Base-by-base conservation (phyloP, 805 yeast species). In the Hanseniaspora thailandica region DNA sequence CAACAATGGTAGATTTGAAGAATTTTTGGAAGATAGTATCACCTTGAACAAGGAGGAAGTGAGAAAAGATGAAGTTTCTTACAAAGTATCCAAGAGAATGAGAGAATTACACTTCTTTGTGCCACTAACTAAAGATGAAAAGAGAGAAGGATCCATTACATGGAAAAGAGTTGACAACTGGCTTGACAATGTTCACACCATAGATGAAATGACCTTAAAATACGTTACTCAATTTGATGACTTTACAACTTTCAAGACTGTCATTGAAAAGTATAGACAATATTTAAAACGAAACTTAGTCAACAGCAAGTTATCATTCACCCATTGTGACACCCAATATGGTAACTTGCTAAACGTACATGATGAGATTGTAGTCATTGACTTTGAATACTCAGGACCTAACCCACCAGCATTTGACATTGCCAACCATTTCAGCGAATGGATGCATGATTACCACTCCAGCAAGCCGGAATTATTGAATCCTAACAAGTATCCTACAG, bases 241-340 rank as follows among this genome's bases (percentile, higher is more conserved):
- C 39, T 80, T 84, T 73, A 62, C 60, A 1, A 61, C 68, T 17
- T 84, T 86, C 60, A 73, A 75, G 56, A 54, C 61, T 2, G 62
- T 72, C n/a, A 67, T 85, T 7, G 60, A 61, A 1, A 65, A 62
- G 47, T 90, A 89, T 66, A 72, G 74, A 52, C 65, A 71, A 6
- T 86, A 89, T 88, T 67, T 93, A 19, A 72, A 71, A 35, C 60
- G 60, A 5, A 25, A 67, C 66, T 20, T 56, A 52, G 66, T 80
- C 35, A 67, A 71, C 47, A 69, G 72, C 13, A 71, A 74, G 52
- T 71, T 85, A 56, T 87, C 78, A 13, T 93, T 93, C 63, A 87
- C 96, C 61, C 98, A 93, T 68, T 93, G 93, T 63, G 98, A 90
- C 67, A 84, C 97, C 0, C 98, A 93, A 66, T 90, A 93, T 65